These are phyloP conservation scores for Daldinia vernicosa DNA, from an alignment of 495 filamentous ascomycete species.

Conservation along the genomic window DNA sequence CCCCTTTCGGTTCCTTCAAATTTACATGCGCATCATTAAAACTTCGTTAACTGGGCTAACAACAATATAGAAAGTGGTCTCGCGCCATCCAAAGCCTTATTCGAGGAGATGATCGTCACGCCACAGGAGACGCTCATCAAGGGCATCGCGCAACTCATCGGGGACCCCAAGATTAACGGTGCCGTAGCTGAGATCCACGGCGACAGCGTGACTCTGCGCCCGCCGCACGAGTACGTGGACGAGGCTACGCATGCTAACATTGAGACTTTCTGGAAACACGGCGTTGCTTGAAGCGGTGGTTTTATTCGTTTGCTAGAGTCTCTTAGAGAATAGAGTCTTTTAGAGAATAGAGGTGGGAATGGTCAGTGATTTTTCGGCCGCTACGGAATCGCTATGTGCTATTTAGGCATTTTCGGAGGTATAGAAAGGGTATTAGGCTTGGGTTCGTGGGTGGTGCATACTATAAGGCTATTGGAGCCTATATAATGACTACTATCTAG, in stretches of 20 bases:
- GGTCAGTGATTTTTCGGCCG: background rate
- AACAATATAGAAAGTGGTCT: constrained; percentile 58
- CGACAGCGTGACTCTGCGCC: constrained; percentile 59
- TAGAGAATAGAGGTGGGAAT: background rate
- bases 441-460: background rate
- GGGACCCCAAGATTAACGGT: constrained; percentile 54
- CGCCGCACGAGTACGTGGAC: constrained; percentile 61
- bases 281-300: constrained; percentile 16
- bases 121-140: constrained; percentile 60
- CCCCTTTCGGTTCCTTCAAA: background rate
- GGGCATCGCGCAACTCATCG: constrained; percentile 56
- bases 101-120: constrained; percentile 62
- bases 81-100: constrained; percentile 54
- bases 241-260: constrained; percentile 61
- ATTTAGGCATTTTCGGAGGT: background rate
- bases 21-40: background rate
- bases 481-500: background rate
- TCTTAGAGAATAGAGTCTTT: background rate
- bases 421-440: background rate
- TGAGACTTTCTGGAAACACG: constrained; percentile 44
- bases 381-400: background rate
- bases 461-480: background rate
- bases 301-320: constrained; percentile 1
- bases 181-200: constrained; percentile 64
- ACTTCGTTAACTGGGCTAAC: constrained; percentile 15